A percentile compares a stretch with the other conserved stretches of the same genome.
Conservation (phyloP, 1,139 yeast genomes). For the Candida mesenterica region DNA sequence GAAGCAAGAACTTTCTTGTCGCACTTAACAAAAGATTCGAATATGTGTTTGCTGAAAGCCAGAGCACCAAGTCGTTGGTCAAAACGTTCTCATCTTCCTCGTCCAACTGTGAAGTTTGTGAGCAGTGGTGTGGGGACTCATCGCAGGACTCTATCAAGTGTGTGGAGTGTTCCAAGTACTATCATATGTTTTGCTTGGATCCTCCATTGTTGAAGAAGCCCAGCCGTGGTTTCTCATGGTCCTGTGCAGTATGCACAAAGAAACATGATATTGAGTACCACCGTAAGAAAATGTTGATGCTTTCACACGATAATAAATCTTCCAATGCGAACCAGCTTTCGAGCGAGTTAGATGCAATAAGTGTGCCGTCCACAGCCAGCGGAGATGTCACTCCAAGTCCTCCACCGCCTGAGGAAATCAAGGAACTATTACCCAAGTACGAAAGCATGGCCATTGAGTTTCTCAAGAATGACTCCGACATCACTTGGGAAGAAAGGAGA, state of each 20-base stretch:
- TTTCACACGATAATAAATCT: conserved; percentile 44
- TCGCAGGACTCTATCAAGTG: conserved; percentile 75
- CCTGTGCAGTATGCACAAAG: conserved; percentile 78
- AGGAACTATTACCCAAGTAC: conserved; percentile 46
- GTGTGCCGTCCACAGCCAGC: conserved; percentile 6
- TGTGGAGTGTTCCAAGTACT: conserved; percentile 68
- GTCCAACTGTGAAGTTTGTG: conserved; percentile 66
- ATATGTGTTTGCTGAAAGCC: conserved; percentile 74
- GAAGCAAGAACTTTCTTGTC: conserved; percentile 53
- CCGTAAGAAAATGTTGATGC: conserved; percentile 38
- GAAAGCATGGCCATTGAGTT: conserved; percentile 60
- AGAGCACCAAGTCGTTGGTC: conserved; percentile 62
- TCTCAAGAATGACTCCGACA: conserved; percentile 40
- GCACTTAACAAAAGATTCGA: conserved; percentile 69
- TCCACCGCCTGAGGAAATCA: conserved; percentile 10
- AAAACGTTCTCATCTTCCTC: conserved; percentile 56
- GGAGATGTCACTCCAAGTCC: conserved; percentile 7
- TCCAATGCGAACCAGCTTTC: conserved; percentile 37
- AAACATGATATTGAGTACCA: conserved; percentile 39
- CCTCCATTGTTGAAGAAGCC: conserved; percentile 84
- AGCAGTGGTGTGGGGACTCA: conserved; percentile 69
- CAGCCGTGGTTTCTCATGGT: conserved; percentile 87
- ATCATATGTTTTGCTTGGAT: conserved; percentile 81
- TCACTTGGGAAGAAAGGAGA: conserved; percentile 49
- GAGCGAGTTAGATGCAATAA: conserved; percentile 23